phyloP scores from a whole-genome alignment of 345 rosid genomes.

The Moringa oleifera region DNA sequence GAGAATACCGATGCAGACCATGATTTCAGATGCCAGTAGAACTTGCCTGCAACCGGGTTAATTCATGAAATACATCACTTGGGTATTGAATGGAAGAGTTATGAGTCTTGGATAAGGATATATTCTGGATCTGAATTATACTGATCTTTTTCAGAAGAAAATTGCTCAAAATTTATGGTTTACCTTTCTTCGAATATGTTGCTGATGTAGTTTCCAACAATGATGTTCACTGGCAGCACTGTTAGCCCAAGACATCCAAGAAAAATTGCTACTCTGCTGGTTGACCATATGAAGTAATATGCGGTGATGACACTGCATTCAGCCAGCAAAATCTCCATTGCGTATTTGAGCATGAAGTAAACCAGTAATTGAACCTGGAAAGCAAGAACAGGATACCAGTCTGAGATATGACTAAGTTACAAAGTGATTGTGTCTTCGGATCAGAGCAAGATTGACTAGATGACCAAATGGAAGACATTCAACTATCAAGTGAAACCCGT shows the following conservation, averaged over 20 bases:
- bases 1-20: conserved; percentile 45
- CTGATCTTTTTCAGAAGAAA: no score
- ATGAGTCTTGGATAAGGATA: no score
- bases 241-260: conserved; percentile 74
- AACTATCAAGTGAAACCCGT: no score
- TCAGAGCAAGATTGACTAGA: neutral
- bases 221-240: conserved; percentile 69
- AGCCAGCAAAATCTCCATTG: conserved; percentile 79
- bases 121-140: no score
- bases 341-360: conserved; percentile 85
- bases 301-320: conserved; percentile 71
- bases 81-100: no score
- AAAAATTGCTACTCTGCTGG: conserved; percentile 62
- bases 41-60: conserved; percentile 51
- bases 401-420: neutral
- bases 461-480: neutral
- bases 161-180: neutral
- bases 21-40: conserved; percentile 59
- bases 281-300: conserved; percentile 67
- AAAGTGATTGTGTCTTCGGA: neutral
- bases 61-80: neutral
- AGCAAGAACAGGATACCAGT: conserved; percentile 1
- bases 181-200: conserved; percentile 88
- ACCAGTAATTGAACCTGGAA: conserved; percentile 65
- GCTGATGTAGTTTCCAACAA: conserved; percentile 72